Base-by-base conservation (phyloP, 129 eudicot genomes). In the Flaveria ramosissima region DNA sequence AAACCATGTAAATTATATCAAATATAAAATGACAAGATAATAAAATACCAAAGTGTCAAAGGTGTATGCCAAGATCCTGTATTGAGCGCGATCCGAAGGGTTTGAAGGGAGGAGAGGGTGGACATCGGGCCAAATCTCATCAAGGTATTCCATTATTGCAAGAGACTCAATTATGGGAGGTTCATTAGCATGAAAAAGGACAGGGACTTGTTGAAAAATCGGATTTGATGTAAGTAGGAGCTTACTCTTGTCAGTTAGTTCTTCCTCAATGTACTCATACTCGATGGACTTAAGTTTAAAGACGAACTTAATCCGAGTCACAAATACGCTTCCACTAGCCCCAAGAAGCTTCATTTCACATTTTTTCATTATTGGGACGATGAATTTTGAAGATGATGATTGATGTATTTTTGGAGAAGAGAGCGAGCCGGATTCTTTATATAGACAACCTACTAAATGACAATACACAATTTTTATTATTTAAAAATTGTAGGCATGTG, bases 31-130 rank as follows among this genome's bases (percentile, higher is more conserved):
- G 50, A 45, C 11, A 8, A 11, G 13, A 45, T 45, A 8, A 11
- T 45, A 45, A 45, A 45, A 55, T 55, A 56, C 63, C 63, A 6
- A 1, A 30, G 26, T 56, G 13, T 56, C 63, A 7, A 56, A 6
- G 63, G 11, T 6, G 27, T 56, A 1, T 2, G 63, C 63, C 63
- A 8, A 56, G 9, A 56, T 5, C 4, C 63, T 7, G 27, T 53
- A 5, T 68, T 77, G 46, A 59, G 74, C 71, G 48, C 82, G 60
- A 16, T 16, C 60, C 7, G 15, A 56, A 9, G 63, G 27, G 30
- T 56, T 20, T 20, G 63, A 19, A 9, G 63, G 63, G 63, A 56
- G 63, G 13, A 56, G 11, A 6, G 63, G 63, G 30, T 56, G 63
- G 14, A 56, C 13, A 8, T 56, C 63, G 5, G 13, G 63, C 2